Evolutionary conservation across 139 green algal species (phyloP), one percentile per base, ranked within the genome.

Genomic region (Ettlia oleoabundans): DNA sequence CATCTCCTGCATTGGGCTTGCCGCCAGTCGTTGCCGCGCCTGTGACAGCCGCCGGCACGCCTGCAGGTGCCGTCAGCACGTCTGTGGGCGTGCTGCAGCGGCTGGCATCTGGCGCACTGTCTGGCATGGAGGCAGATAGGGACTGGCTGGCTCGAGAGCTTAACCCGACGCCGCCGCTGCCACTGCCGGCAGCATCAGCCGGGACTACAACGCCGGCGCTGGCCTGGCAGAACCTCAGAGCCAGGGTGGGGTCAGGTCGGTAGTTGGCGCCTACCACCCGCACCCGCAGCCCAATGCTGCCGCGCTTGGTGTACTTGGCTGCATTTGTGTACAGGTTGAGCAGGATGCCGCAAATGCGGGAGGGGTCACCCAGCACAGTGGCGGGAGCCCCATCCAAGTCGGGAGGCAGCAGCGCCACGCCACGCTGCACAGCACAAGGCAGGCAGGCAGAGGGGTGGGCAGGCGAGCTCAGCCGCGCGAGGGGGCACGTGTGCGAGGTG

Each of bases 251-350:
- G 43, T 74, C 62, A 6, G 82, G 82, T 13, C 82, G 69, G 35
- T 83, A 84, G 43, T 32, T 70, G 13, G 22, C 22, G 10, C 35
- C 32, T 38, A 85, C 76, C 33, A 91, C 81, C 26, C 75, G 40
- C 43, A 93, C 91, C 3, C 89, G 78, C 84, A 96, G 80, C 22
- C 80, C 76, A 42, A 97, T 95, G 85, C 90, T 78, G 19, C 93
- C 93, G 0, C 13, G 22, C 77, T 90, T 92, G 35, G 93, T 96
- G 88, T 94, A 96, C 87, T 96, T 96, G 66, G 91, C 93, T 35
- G 89, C 89, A 58, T 97, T 97, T 52, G 91, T 95, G 89, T 94
- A 94, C 41, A 97, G 83, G 84, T 97, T 97, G 38, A 97, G 86
- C 52, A 97, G 89, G n/a, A 97, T 89, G 84, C 94, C 94, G 30